Percentiles rank a stretch among this genome's conserved stretches.
Evolutionary conservation across 345 rosid genomes (phyloP).

Genomic region (Gossypium raimondii): DNA sequence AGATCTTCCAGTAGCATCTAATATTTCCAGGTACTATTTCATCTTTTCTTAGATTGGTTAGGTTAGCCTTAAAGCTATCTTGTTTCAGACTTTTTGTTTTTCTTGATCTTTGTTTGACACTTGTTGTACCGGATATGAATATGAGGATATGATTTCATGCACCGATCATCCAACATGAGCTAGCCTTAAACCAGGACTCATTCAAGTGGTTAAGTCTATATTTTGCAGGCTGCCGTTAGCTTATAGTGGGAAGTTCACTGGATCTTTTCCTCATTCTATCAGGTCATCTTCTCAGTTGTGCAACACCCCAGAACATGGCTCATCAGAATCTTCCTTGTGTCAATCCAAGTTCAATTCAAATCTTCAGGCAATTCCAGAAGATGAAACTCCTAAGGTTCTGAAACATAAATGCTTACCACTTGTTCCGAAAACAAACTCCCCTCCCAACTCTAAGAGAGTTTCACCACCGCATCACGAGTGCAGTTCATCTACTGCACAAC

Average conservation of each 20-base stretch:
- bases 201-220: not conserved
- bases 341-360: slow-evolving; percentile 24
- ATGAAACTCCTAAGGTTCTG: slow-evolving; percentile 24
- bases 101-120: not conserved
- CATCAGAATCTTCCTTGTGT: slow-evolving; percentile 1
- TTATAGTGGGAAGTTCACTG: slow-evolving; percentile 19
- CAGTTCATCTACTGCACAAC: slow-evolving; percentile 20
- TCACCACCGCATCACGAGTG: slow-evolving; percentile 33
- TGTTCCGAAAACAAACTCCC: slow-evolving; percentile 21
- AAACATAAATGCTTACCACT: slow-evolving; percentile 17
- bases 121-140: not conserved
- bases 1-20: slow-evolving; percentile 19
- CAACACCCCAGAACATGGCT: slow-evolving; percentile 20
- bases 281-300: slow-evolving; percentile 17
- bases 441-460: slow-evolving; percentile 32
- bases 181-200: not conserved
- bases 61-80: not conserved
- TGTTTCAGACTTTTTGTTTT: not conserved
- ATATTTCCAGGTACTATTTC: slow-evolving; percentile 28
- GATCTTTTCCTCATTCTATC: slow-evolving; percentile 19
- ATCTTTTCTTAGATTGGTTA: not conserved
- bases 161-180: not conserved
- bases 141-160: not conserved
- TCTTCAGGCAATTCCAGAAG: slow-evolving; percentile 32
- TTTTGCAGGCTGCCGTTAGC: slow-evolving; percentile 17